Conservation (phyloP, 1,139 yeast species). For the Wickerhamomyces sp. region DNA sequence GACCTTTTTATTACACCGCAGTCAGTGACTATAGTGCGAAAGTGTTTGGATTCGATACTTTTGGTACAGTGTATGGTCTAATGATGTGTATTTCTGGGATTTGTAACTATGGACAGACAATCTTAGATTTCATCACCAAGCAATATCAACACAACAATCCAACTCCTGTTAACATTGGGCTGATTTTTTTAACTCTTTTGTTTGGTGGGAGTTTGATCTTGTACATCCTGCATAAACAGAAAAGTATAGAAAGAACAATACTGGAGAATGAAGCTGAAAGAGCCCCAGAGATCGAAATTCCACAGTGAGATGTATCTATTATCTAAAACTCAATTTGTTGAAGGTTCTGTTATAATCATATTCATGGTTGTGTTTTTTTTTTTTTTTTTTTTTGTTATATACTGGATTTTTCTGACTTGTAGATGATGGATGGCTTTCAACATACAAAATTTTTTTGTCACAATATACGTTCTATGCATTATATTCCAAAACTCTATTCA, state of each 20-base stretch:
- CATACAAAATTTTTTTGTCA: too few relatives aligned
- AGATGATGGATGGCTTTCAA: too few relatives aligned
- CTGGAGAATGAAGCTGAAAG: conserved; percentile 61
- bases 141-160: conserved; percentile 67
- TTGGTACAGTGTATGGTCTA: conserved; percentile 89
- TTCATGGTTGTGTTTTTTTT: too few relatives aligned
- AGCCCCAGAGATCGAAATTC: conserved; percentile 46
- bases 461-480: too few relatives aligned
- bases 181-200: conserved; percentile 48
- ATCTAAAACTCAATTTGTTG: not conserved
- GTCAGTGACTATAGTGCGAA: conserved; percentile 89
- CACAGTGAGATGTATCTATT: conserved; percentile 22
- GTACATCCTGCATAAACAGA: conserved; percentile 52
- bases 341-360: not conserved
- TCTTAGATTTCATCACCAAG: conserved; percentile 67
- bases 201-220: conserved; percentile 48
- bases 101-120: conserved; percentile 66
- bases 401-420: too few relatives aligned
- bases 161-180: conserved; percentile 58
- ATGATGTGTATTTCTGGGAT: conserved; percentile 77
- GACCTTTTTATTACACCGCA: conserved; percentile 91
- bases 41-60: conserved; percentile 87
- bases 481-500: too few relatives aligned
- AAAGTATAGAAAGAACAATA: conserved; percentile 40
- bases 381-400: too few relatives aligned